These are phyloP conservation scores for Rutstroemia sp. DNA, from an alignment of 2,329 filamentous ascomycete species.

Conservation along the genomic window DNA sequence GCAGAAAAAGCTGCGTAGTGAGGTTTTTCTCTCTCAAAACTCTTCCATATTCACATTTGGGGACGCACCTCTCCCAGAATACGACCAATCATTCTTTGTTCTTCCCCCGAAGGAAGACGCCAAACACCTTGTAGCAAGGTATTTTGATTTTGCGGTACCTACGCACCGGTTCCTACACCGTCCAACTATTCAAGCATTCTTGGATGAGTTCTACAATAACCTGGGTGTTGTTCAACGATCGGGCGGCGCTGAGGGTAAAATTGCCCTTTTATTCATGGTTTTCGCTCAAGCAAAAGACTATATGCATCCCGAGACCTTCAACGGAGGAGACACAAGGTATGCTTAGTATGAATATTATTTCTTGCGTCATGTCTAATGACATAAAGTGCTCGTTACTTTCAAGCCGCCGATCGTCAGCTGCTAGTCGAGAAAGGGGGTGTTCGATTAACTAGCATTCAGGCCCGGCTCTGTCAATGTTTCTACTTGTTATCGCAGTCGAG, in stretches of 20 bases:
- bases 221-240: slow-evolving; percentile 34
- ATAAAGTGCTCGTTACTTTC: slow-evolving; percentile 22
- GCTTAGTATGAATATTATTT: too few species aligned
- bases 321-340: slow-evolving; percentile 13
- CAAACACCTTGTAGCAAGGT: slow-evolving; percentile 36
- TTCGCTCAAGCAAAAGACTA: slow-evolving; percentile 42
- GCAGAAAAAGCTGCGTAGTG: slow-evolving; percentile 40
- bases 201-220: slow-evolving; percentile 40
- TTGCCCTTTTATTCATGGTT: slow-evolving; percentile 39
- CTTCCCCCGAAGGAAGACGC: slow-evolving; percentile 24
- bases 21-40: slow-evolving; percentile 31
- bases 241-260: slow-evolving; percentile 35
- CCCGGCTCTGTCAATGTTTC: slow-evolving; percentile 33
- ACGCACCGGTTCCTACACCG: slow-evolving; percentile 53
- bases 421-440: slow-evolving; percentile 29
- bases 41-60: slow-evolving; percentile 31
- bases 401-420: slow-evolving; percentile 28
- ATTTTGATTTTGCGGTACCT: slow-evolving; percentile 53
- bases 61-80: slow-evolving; percentile 36
- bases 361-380: slow-evolving; percentile 5
- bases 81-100: slow-evolving; percentile 36
- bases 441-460: slow-evolving; percentile 33
- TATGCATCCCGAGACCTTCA: slow-evolving; percentile 5
- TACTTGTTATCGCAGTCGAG: slow-evolving; percentile 30
- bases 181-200: slow-evolving; percentile 43